Percentiles rank a stretch among this genome's conserved stretches.
Conservation (phyloP, 2,329 filamentous ascomycete genomes). For the Cytospora paraplurivora region DNA sequence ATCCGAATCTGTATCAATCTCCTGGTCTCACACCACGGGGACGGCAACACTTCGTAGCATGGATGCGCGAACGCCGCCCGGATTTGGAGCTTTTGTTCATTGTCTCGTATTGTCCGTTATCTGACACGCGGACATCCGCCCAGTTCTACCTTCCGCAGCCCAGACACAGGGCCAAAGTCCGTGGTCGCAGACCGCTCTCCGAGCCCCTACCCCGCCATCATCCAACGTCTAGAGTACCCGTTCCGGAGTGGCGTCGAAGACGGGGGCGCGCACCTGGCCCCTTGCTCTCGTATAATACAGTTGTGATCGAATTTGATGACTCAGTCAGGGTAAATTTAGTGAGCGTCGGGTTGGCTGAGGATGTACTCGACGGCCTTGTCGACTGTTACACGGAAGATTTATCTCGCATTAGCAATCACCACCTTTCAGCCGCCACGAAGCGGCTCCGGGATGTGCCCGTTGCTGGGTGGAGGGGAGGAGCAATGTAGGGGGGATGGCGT, state of each 20-base stretch:
- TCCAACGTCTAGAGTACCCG: constrained; percentile 14
- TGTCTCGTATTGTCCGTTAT: constrained; percentile 14
- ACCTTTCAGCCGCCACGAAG: background rate
- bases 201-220: background rate
- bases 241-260: constrained; percentile 17
- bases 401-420: constrained; percentile 1
- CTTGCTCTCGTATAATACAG: constrained; percentile 14
- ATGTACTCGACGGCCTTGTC: constrained; percentile 96
- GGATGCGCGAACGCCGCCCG: background rate
- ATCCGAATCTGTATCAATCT: background rate
- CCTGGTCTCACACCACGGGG: background rate
- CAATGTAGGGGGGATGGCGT: background rate
- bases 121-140: constrained; percentile 12
- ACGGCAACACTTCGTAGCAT: background rate
- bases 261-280: constrained; percentile 8
- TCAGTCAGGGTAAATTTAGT: constrained; percentile 46
- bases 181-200: background rate
- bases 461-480: too few species aligned
- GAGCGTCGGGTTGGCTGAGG: constrained; percentile 86
- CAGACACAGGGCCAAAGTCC: constrained; percentile 1
- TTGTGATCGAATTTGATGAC: background rate
- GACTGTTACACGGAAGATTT: constrained; percentile 55
- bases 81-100: background rate
- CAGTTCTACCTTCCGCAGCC: background rate
- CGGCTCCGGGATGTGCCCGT: too few species aligned